Conservation (phyloP, 805 yeast genomes). For the Maudiozyma serrabonitensis region DNA sequence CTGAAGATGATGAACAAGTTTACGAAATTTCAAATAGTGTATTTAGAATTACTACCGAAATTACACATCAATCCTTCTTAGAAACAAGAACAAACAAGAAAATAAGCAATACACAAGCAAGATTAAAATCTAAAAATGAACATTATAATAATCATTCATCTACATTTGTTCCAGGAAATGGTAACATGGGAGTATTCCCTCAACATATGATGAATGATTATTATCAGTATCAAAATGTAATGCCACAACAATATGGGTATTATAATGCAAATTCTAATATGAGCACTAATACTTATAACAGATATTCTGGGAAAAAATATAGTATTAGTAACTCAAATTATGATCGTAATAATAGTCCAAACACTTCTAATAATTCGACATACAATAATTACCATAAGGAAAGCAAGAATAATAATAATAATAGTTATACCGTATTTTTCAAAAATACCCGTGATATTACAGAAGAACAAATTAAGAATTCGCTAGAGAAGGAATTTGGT, state of each 20-base stretch:
- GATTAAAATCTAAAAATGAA: not conserved
- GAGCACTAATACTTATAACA: not conserved
- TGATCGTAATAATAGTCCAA: not conserved
- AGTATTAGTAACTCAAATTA: not conserved
- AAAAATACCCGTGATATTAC: constrained; percentile 39
- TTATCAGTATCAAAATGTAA: not conserved
- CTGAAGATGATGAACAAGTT: constrained; percentile 32
- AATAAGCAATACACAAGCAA: not conserved
- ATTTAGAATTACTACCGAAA: constrained; percentile 38
- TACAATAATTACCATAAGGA: not conserved
- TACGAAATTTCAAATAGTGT: constrained; percentile 61
- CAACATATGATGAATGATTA: not conserved
- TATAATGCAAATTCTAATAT: not conserved
- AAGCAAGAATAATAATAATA: not conserved
- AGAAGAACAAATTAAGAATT: constrained; percentile 38
- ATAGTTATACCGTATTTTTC: constrained; percentile 39
- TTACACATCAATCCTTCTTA: not conserved
- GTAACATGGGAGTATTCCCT: not conserved
- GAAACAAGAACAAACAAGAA: not conserved
- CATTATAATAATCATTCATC: not conserved
- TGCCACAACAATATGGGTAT: not conserved
- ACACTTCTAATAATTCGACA: not conserved
- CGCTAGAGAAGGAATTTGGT: constrained; percentile 46
- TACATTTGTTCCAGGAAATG: not conserved
- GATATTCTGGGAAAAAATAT: not conserved